Evolutionary conservation across 371 early-diverging fungal species (phyloP).

Genomic region (Rhizopus sp.): DNA sequence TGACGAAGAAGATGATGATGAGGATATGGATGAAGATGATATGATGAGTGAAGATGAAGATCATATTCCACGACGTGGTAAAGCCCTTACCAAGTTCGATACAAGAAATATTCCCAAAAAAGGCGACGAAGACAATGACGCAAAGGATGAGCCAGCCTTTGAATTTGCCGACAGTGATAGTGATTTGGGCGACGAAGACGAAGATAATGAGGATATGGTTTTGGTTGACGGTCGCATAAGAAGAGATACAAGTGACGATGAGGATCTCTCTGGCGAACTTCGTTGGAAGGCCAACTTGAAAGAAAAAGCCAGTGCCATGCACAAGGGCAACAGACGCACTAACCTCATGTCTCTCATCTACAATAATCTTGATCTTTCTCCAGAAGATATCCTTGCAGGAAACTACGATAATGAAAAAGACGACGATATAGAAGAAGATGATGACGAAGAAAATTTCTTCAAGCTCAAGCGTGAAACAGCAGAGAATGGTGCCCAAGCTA

Average conservation of each 20-base stretch:
- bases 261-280: slow-evolving; percentile 58
- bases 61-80: slow-evolving; percentile 45
- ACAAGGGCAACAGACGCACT: slow-evolving; percentile 61
- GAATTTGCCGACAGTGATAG: slow-evolving; percentile 77
- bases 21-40: slow-evolving; percentile 50
- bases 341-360: slow-evolving; percentile 91
- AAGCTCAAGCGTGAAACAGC: slow-evolving; percentile 53
- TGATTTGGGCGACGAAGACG: slow-evolving; percentile 58
- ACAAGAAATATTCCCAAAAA: slow-evolving; percentile 50
- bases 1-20: slow-evolving; percentile 37
- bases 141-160: slow-evolving; percentile 49
- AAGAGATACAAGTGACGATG: slow-evolving; percentile 44
- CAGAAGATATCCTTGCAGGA: slow-evolving; percentile 57
- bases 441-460: slow-evolving; percentile 70
- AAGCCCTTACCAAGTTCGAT: slow-evolving; percentile 51
- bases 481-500: slow-evolving; percentile 27
- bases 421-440: slow-evolving; percentile 46
- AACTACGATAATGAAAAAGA: slow-evolving; percentile 39
- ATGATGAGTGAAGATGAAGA: slow-evolving; percentile 16
- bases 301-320: slow-evolving; percentile 68
- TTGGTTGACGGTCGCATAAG: slow-evolving; percentile 43
- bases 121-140: slow-evolving; percentile 45
- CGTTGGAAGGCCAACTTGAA: slow-evolving; percentile 77
- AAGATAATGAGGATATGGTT: slow-evolving; percentile 51
- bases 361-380: slow-evolving; percentile 52